Conservation (phyloP, 2,329 filamentous ascomycete species). For the Xylaria multiplex region DNA sequence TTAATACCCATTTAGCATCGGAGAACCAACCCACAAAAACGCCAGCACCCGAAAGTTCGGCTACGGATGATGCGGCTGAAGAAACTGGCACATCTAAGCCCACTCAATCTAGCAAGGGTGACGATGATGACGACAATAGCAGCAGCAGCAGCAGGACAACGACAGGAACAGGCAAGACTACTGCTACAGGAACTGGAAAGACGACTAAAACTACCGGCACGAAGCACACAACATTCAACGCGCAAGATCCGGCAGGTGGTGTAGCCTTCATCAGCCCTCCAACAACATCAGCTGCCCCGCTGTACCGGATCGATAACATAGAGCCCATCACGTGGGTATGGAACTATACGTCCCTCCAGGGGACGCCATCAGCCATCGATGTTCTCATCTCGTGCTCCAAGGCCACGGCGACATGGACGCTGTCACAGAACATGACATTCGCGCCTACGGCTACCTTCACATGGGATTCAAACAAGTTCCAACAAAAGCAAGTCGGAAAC, state of each 20-base stretch:
- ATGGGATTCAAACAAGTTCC: conserved; percentile 67
- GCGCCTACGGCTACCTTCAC: conserved; percentile 60
- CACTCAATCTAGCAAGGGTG: conserved; percentile 18
- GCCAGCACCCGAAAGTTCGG: conserved; percentile 21
- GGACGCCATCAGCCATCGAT: conserved; percentile 68
- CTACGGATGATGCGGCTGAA: conserved; percentile 10
- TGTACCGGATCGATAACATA: conserved; percentile 68
- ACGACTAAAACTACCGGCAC: conserved; percentile 46
- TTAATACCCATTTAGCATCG: conserved; percentile 19
- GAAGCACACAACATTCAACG: conserved; percentile 56
- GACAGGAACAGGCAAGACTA: conserved; percentile 55
- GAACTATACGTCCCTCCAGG: conserved; percentile 72
- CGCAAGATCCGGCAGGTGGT: conserved; percentile 59
- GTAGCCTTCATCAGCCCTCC: conserved; percentile 65
- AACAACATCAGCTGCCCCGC: conserved; percentile 56
- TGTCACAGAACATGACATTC: conserved; percentile 72
- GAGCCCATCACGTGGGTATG: conserved; percentile 66
- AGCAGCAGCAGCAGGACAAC: conserved; percentile 41
- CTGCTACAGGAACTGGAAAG: conserved; percentile 42
- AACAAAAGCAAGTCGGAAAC: conserved; percentile 56
- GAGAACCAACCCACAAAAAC: conserved; percentile 24
- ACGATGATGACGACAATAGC: conserved; percentile 5
- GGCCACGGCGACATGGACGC: conserved; percentile 65
- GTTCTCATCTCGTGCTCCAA: conserved; percentile 66
- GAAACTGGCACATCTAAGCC: conserved; percentile 25